Conservation (phyloP, 495 filamentous ascomycete genomes). For the Aspergillus hancockii region DNA sequence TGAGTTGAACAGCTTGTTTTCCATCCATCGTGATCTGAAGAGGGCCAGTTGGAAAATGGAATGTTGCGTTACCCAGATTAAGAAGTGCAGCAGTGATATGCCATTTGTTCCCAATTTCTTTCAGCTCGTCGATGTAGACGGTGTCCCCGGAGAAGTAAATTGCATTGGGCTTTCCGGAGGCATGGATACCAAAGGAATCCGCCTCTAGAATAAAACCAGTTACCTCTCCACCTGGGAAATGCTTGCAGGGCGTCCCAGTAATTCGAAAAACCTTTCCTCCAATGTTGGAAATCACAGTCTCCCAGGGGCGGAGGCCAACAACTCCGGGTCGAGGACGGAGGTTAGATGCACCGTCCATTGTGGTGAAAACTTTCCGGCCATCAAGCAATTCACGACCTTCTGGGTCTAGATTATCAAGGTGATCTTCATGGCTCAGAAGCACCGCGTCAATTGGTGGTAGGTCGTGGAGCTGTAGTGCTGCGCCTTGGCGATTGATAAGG, state of each 20-base stretch:
- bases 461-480: conserved; percentile 36
- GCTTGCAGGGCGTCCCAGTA: conserved; percentile 48
- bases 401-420: conserved; percentile 54
- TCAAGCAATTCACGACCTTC: conserved; percentile 27
- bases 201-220: conserved; percentile 49
- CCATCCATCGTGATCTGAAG: conserved; percentile 53
- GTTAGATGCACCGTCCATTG: conserved; percentile 26
- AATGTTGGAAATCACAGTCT: conserved; percentile 26
- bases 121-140: conserved; percentile 46
- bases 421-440: conserved; percentile 55
- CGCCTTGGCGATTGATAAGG: conserved; percentile 6
- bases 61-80: conserved; percentile 29
- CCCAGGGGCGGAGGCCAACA: conserved; percentile 35
- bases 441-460: conserved; percentile 53
- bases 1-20: conserved; percentile 39
- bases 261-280: conserved; percentile 30
- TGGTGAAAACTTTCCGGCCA: neutral
- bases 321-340: conserved; percentile 43
- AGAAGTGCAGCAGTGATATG: conserved; percentile 26
- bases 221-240: conserved; percentile 50
- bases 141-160: conserved; percentile 58
- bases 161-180: conserved; percentile 45
- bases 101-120: conserved; percentile 17
- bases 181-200: conserved; percentile 34
- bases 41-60: conserved; percentile 23